Evolutionary conservation across 192 early-diverging fungal species (phyloP).

Genomic region (Globomyces pollinis-pini): DNA sequence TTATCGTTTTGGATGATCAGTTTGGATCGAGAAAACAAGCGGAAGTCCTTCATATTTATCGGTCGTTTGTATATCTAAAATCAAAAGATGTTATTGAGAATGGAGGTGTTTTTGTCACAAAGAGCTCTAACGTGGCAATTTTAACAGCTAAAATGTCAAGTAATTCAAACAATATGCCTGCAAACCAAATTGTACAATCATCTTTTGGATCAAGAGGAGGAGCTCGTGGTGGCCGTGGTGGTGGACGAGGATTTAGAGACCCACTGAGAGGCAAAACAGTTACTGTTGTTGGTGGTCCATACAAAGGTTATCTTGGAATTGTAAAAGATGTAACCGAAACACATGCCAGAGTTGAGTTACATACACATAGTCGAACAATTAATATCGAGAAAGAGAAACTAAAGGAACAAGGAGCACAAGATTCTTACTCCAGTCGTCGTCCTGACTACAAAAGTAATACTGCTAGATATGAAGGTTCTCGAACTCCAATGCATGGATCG

Average conservation of each 20-base stretch:
- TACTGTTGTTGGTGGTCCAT: slow-evolving; percentile 74
- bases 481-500: slow-evolving; percentile 44
- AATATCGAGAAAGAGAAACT: slow-evolving; percentile 74
- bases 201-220: too few relatives aligned
- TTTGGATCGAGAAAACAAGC: slow-evolving; percentile 30
- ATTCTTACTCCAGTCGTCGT: slow-evolving; percentile 8
- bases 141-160: slow-evolving; percentile 8
- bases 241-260: slow-evolving; percentile 41
- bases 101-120: slow-evolving; percentile 67
- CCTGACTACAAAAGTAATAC: slow-evolving; percentile 6
- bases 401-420: slow-evolving; percentile 42
- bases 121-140: slow-evolving; percentile 47
- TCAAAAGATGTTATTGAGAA: slow-evolving; percentile 66
- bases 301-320: slow-evolving; percentile 97
- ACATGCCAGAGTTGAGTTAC: slow-evolving; percentile 80
- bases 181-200: slow-evolving; percentile 1
- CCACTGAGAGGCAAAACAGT: slow-evolving; percentile 68
- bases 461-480: slow-evolving; percentile 10
- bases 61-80: slow-evolving; percentile 72
- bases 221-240: slow-evolving; percentile 30
- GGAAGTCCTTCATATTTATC: slow-evolving; percentile 74
- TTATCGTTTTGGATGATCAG: slow-evolving; percentile 53
- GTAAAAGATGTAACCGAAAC: slow-evolving; percentile 76
- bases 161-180: not conserved
- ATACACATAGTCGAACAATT: slow-evolving; percentile 77